Percentiles rank a stretch among this genome's conserved stretches.
These are phyloP conservation scores for Madurella fahalii DNA, from an alignment of 2,329 filamentous ascomycete species.

Conservation along the genomic window DNA sequence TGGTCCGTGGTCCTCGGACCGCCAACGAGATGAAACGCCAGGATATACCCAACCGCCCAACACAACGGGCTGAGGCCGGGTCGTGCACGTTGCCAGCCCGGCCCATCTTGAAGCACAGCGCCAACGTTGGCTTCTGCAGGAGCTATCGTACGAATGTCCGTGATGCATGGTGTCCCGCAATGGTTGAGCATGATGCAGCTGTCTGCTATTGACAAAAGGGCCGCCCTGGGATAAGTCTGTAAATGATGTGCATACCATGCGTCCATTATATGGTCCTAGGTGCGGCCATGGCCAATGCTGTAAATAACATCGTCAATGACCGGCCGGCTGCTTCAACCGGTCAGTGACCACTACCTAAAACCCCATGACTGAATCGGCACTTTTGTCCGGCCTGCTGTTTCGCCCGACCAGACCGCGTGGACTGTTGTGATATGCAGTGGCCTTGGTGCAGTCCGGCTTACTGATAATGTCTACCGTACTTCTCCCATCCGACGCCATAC, in stretches of 20 bases:
- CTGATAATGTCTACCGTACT: neutral
- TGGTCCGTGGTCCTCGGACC: neutral
- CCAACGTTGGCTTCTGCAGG: no score
- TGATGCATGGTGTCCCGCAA: no score
- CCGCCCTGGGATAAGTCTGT: neutral
- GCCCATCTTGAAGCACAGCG: neutral
- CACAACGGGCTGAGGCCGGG: constrained; percentile 6
- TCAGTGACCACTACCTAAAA: neutral
- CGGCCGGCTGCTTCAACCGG: neutral
- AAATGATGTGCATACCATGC: neutral
- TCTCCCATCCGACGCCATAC: neutral
- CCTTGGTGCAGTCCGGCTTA: neutral
- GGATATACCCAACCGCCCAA: constrained; percentile 5
- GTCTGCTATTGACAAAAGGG: no score
- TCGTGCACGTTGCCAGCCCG: neutral
- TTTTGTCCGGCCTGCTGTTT: neutral
- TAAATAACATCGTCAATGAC: neutral
- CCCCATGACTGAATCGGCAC: neutral
- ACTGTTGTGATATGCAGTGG: neutral
- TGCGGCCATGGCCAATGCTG: neutral
- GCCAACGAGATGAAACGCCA: constrained; percentile 1
- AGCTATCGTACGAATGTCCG: no score
- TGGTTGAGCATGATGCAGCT: no score
- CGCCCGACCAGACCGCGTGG: neutral
- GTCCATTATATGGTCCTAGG: neutral